Percentiles rank a stretch among this genome's conserved stretches.
Evolutionary conservation across 495 filamentous ascomycete species (phyloP).

Genomic region (Delitschia confertaspora): DNA sequence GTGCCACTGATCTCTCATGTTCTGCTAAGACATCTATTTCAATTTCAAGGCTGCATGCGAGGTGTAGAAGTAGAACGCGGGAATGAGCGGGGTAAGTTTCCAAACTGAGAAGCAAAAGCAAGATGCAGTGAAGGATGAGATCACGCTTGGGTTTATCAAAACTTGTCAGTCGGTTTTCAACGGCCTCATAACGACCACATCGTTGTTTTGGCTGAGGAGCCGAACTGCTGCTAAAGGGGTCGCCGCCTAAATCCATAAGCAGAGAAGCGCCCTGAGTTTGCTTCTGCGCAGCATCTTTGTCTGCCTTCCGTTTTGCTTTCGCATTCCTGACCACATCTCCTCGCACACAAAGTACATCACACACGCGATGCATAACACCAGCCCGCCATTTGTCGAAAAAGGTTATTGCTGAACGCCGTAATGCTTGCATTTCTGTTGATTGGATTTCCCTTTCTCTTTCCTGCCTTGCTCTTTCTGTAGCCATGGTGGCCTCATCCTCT

Average conservation of each 20-base stretch:
- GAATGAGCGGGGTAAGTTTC: slow-evolving; percentile 72
- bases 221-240: slow-evolving; percentile 15
- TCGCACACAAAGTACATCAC: slow-evolving; percentile 23
- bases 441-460: slow-evolving; percentile 19
- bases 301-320: slow-evolving; percentile 17
- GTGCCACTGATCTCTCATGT: slow-evolving; percentile 54
- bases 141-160: slow-evolving; percentile 38
- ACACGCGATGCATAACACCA: slow-evolving; percentile 24
- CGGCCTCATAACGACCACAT: slow-evolving; percentile 37
- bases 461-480: slow-evolving; percentile 22
- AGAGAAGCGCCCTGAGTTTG: slow-evolving; percentile 16
- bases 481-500: slow-evolving; percentile 27
- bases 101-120: slow-evolving; percentile 70
- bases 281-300: slow-evolving; percentile 9
- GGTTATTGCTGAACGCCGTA: slow-evolving; percentile 22
- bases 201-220: too few relatives aligned
- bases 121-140: slow-evolving; percentile 48
- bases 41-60: slow-evolving; percentile 59
- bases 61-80: slow-evolving; percentile 60
- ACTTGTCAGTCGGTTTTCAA: slow-evolving; percentile 38
- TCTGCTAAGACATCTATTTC: slow-evolving; percentile 55
- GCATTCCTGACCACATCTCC: slow-evolving; percentile 25
- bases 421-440: slow-evolving; percentile 22
- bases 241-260: slow-evolving; percentile 20
- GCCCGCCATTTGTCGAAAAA: slow-evolving; percentile 30